Conservation (phyloP, 2,329 filamentous ascomycete genomes). For the Metarhizium brunneum region DNA sequence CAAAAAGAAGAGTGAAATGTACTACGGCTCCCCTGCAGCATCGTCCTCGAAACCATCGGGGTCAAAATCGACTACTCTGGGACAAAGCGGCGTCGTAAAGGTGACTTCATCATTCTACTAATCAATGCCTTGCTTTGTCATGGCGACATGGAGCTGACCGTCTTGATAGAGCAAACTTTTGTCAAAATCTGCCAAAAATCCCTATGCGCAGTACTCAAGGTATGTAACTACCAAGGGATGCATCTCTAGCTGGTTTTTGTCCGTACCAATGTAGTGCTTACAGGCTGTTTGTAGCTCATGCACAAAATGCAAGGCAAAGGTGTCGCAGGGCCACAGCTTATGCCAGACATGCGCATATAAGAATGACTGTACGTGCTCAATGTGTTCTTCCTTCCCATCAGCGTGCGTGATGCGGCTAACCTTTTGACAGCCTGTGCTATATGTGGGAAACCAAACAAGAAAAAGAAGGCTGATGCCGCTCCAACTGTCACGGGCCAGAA, state of each 20-base stretch:
- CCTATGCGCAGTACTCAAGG: conserved; percentile 51
- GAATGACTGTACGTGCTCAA: conserved; percentile 39
- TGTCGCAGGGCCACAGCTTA: conserved; percentile 49
- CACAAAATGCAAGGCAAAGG: conserved; percentile 52
- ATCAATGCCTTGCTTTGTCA: not conserved
- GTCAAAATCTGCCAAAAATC: conserved; percentile 56
- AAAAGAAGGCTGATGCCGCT: conserved; percentile 33
- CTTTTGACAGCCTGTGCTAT: conserved; percentile 45
- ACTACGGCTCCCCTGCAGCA: conserved; percentile 46
- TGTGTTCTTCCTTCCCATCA: not conserved
- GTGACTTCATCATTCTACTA: conserved; percentile 19
- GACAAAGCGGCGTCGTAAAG: conserved; percentile 50
- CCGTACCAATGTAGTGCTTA: no score
- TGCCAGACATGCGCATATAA: conserved; percentile 57
- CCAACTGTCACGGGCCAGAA: conserved; percentile 52
- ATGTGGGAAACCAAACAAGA: conserved; percentile 51
- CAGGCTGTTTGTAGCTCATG: conserved; percentile 35
- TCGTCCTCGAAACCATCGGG: conserved; percentile 25
- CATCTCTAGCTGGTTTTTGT: no score
- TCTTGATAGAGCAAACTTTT: conserved; percentile 48
- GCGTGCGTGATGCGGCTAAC: conserved; percentile 6
- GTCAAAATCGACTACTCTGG: conserved; percentile 43
- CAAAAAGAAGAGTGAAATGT: conserved; percentile 59
- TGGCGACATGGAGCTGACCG: not conserved
- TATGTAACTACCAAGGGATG: not conserved